Evolutionary conservation across 352 stramenopile genomes (phyloP).

Genomic region (Globisporangium takayamanum): DNA sequence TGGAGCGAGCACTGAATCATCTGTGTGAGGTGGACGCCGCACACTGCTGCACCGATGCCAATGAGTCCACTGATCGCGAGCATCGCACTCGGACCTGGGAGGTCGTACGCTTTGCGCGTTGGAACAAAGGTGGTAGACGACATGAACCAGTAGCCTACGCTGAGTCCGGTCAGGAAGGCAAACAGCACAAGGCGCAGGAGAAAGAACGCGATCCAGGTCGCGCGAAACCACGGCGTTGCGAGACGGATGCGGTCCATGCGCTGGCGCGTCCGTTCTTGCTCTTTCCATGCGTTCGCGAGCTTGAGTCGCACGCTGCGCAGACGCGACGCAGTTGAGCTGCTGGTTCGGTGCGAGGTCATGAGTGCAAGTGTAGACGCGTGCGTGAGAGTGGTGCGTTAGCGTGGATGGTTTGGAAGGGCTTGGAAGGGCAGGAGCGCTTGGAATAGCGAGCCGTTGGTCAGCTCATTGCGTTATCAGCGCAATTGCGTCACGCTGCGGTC

Average conservation of each 20-base stretch:
- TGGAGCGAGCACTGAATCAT: constrained; percentile 4
- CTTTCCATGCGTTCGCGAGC: constrained; percentile 1
- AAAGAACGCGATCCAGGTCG: constrained; percentile 3
- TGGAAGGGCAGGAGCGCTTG: no score
- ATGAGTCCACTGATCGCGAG: constrained; percentile 1
- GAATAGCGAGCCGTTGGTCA: no score
- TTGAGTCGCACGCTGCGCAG: neutral
- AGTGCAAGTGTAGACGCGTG: neutral
- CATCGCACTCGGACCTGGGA: constrained; percentile 1
- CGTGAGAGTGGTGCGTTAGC: neutral
- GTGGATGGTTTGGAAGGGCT: no score
- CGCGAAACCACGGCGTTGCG: constrained; percentile 6
- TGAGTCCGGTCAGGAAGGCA: constrained; percentile 5
- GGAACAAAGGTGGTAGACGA: neutral
- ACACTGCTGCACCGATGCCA: neutral
- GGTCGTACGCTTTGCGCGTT: constrained; percentile 5
- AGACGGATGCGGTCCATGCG: constrained; percentile 2
- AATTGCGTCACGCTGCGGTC: neutral
- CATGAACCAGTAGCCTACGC: constrained; percentile 10
- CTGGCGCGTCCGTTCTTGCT: constrained; percentile 1
- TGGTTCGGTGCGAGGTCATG: neutral
- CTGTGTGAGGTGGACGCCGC: constrained; percentile 1
- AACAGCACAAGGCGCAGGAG: constrained; percentile 5
- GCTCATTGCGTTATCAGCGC: no score
- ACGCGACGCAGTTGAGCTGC: neutral